phyloP scores from a whole-genome alignment of 345 rosid genomes.

The Lepidium aucheri region DNA sequence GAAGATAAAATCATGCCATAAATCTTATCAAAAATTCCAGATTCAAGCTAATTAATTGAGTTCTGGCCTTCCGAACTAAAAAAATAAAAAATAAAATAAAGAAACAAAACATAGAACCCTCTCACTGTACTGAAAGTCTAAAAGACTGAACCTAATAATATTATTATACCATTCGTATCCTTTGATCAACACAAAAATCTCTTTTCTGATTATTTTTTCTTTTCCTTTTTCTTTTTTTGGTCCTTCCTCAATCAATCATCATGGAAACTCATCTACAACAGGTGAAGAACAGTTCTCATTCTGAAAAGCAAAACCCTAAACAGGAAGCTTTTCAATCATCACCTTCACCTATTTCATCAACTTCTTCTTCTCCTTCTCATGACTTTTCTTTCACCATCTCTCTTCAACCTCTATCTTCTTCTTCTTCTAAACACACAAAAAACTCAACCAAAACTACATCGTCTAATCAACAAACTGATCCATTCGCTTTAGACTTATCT shows the following conservation, averaged over 20 bases:
- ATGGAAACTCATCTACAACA: conserved; percentile 46
- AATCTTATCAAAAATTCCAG: too few relatives aligned
- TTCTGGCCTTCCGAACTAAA: too few relatives aligned
- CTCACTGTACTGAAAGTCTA: background rate
- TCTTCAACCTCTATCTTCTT: conserved; percentile 46
- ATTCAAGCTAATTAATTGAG: too few relatives aligned
- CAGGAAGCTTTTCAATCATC: conserved; percentile 24
- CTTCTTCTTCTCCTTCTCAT: conserved; percentile 80
- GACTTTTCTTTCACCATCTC: conserved; percentile 95
- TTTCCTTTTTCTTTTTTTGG: background rate
- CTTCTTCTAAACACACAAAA: conserved; percentile 29
- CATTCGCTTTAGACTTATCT: conserved; percentile 85
- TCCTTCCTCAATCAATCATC: conserved; percentile 17
- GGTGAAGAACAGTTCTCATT: conserved; percentile 29
- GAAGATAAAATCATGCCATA: too few relatives aligned
- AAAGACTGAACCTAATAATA: conserved; percentile 13
- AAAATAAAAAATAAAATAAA: too few relatives aligned
- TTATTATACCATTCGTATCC: conserved; percentile 15
- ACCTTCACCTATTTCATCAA: conserved; percentile 46
- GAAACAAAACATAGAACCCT: background rate
- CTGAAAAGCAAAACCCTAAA: conserved; percentile 33
- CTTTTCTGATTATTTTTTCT: conserved; percentile 5
- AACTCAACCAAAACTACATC: conserved; percentile 23
- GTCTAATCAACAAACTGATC: conserved; percentile 31
- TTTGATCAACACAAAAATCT: conserved; percentile 23